phyloP scores from a whole-genome alignment of 2,329 filamentous ascomycete genomes.

The Byssoonygena ceratinophila region DNA sequence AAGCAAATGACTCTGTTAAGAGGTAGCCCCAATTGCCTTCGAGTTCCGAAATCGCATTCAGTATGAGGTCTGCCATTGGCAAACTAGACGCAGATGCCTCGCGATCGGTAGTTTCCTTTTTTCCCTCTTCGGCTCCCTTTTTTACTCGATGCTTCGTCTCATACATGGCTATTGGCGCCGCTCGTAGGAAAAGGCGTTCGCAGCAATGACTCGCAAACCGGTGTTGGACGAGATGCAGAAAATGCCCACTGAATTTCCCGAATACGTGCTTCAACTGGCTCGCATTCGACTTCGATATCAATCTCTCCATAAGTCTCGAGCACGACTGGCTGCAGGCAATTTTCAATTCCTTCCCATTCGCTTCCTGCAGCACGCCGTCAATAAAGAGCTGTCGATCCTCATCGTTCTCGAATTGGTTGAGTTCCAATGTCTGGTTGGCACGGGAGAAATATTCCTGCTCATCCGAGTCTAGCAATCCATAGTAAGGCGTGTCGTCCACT shows the following conservation, averaged over 20 bases:
- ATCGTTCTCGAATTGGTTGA: slow-evolving; percentile 70
- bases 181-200: slow-evolving; percentile 78
- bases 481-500: slow-evolving; percentile 60
- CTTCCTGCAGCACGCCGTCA: slow-evolving; percentile 75
- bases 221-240: slow-evolving; percentile 82
- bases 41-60: slow-evolving; percentile 76
- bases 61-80: slow-evolving; percentile 74
- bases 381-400: slow-evolving; percentile 65
- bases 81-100: slow-evolving; percentile 37
- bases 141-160: slow-evolving; percentile 46
- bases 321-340: slow-evolving; percentile 92
- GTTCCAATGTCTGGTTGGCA: slow-evolving; percentile 78
- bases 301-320: slow-evolving; percentile 79
- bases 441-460: slow-evolving; percentile 94
- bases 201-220: slow-evolving; percentile 96
- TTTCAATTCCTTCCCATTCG: slow-evolving; percentile 86
- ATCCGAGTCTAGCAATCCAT: slow-evolving; percentile 80
- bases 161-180: slow-evolving; percentile 65
- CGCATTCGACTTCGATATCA: slow-evolving; percentile 71
- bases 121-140: slow-evolving; percentile 28
- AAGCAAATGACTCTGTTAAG: slow-evolving; percentile 79
- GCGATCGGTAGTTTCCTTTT: slow-evolving; percentile 36
- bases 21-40: slow-evolving; percentile 72
- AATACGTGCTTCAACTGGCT: slow-evolving; percentile 80
- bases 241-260: slow-evolving; percentile 72